Base-by-base conservation (phyloP, 495 filamentous ascomycete species). In the Xylaria scruposa region DNA sequence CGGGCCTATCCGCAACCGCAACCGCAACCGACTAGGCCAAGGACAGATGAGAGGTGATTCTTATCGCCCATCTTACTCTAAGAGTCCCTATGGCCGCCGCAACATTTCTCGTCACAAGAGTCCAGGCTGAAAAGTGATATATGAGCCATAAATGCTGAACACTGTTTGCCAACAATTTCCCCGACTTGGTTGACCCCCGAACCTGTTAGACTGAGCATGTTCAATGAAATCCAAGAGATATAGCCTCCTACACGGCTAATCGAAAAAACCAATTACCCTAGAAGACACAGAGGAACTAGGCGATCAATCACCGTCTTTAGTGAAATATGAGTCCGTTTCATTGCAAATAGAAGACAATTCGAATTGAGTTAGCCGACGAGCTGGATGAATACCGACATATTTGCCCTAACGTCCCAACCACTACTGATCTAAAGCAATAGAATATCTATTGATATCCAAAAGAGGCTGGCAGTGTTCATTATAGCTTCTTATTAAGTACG, bases 31-130 rank as follows among this genome's bases (percentile, higher is more conserved):
- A 31, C 31, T 40, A 4, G 47, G 68, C 8, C 71, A 70, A 54
- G 75, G 63, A 53, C 69, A 47, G 13, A 26, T 19, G 59, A 47
- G 56, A 40, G 68, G 73, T 13, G 75, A 77, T 68, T 78, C 73
- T 1, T 78, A 78, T 51, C 77, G 73, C 26, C 77, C 77, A 60
- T 64, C 47, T n/a, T 74, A 77, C 47, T 58, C 73, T 2, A 66
- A 15, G 24, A 59, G 19, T 33, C 29, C 70, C 5, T 54, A 33
- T 67, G 49, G 51, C 58, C 68, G 38, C 33, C n/a, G 21, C 42
- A 65, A 26, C 1, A 31, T 56, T 12, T 8, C 19, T 21, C 19
- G 31, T 26, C 58, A 24, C 26, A 71, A 26, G 38, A 51, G 29
- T 21, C 47, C 69, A 36, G 33, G 47, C 31, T 58, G 49, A 71